A percentile compares a stretch with the other conserved stretches of the same genome.
These are phyloP conservation scores for Phytophthora hibernalis DNA, from an alignment of 352 stramenopile species.

Conservation along the genomic window DNA sequence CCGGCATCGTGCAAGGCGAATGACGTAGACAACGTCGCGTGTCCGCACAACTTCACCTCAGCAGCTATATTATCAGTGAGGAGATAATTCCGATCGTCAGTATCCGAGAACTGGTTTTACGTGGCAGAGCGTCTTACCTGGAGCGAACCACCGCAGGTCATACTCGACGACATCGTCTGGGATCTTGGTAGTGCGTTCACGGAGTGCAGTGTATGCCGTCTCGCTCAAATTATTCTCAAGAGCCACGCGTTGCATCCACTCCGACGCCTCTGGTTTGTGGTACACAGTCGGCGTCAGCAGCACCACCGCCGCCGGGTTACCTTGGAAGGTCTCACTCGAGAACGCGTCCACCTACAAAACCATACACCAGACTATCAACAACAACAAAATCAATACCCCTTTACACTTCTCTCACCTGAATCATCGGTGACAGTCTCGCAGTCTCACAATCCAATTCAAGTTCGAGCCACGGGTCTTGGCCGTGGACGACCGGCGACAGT, in stretches of 20 bases:
- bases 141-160: conserved; percentile 72
- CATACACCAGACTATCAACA: neutral
- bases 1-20: conserved; percentile 75
- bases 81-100: neutral
- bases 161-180: conserved; percentile 36
- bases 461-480: conserved; percentile 87
- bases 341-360: conserved; percentile 74
- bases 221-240: conserved; percentile 94
- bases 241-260: conserved; percentile 82
- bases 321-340: conserved; percentile 65
- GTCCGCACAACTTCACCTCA: conserved; percentile 92
- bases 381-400: neutral
- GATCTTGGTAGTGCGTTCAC: conserved; percentile 8
- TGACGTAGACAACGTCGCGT: conserved; percentile 91
- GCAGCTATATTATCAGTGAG: conserved; percentile 19
- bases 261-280: conserved; percentile 26
- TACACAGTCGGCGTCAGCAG: conserved; percentile 51
- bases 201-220: conserved; percentile 87
- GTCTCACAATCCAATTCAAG: conserved; percentile 57
- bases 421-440: conserved; percentile 38
- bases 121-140: conserved; percentile 37
- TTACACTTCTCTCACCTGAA: conserved; percentile 47
- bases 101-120: neutral
- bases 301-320: conserved; percentile 93
- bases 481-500: conserved; percentile 81